Evolutionary conservation across 2,329 filamentous ascomycete species (phyloP), one percentile per base, ranked within the genome.

Genomic region (Cytospora piceae): DNA sequence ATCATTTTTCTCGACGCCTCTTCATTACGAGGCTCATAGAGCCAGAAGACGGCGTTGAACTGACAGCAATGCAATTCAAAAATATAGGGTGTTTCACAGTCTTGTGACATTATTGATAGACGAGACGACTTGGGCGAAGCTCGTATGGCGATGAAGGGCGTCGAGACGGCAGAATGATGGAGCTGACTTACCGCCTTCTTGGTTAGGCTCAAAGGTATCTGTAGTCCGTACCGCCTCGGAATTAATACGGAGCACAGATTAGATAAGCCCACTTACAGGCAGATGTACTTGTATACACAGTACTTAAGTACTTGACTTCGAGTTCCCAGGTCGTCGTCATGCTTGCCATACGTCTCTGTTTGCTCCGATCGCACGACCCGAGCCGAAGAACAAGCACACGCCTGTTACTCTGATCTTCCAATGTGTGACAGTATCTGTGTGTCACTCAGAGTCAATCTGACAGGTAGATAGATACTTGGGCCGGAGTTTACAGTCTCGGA

Each of bases 1-100:
- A 56, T 54, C 63, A 63, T 67, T 55, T 62, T 61, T 37, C 11
- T 54, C 29, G 39, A 46, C 27, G 24, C 51, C 49, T 52, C 42
- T 49, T 63, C 60, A 63, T 46, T 55, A 54, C 64, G 39, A 24
- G 22, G 31, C 20, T 46, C 31, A 46, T 51, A 15, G 39, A 12
- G 29, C 55, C 49, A 51, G 31, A 54, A 15, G 56, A 37, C 24
- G 15, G 37, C 46, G 51, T 52, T 34, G n/a, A n/a, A 32, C 27
- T 12, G 60, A 17, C 39, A 37, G 55, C 46, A 31, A 42, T 34
- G 56, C 14, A 24, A 9, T 29, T 37, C 20, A 17, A 22, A 6
- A 9, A 37, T 37, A 37, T 20, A 9, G 32, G 22, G n/a, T 55
- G 20, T 29, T 5, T 49, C 5, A 9, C 6, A n/a, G 39, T 42